phyloP scores from a whole-genome alignment of 441 rosid species.

The Lepidium campestre region DNA sequence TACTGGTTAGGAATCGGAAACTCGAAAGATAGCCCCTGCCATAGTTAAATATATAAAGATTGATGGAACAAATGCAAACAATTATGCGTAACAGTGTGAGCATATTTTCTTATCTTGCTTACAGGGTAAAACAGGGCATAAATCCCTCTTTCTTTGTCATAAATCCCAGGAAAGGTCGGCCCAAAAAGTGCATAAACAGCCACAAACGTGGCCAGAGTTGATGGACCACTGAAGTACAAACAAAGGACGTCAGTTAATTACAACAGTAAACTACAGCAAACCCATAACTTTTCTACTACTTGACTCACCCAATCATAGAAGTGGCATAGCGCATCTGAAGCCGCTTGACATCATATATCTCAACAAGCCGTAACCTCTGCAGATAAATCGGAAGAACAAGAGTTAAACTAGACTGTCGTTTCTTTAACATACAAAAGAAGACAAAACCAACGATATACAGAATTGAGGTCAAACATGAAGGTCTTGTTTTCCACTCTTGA shows the following conservation, averaged over 20 bases:
- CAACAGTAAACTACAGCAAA: constrained; percentile 5
- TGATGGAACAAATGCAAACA: background rate
- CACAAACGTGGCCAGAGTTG: constrained; percentile 83
- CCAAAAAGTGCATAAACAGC: constrained; percentile 92
- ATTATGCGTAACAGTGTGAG: background rate
- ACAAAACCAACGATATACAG: background rate
- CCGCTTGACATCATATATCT: constrained; percentile 81
- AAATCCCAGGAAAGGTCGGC: constrained; percentile 91
- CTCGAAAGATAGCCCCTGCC: constrained; percentile 86
- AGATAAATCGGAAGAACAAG: constrained; percentile 15
- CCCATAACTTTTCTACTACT: background rate
- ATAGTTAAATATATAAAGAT: background rate
- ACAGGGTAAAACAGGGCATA: constrained; percentile 92
- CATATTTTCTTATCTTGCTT: constrained; percentile 15
- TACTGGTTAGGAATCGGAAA: constrained; percentile 93
- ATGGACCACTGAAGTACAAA: constrained; percentile 62
- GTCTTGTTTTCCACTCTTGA: background rate
- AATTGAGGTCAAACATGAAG: background rate
- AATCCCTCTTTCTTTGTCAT: constrained; percentile 81
- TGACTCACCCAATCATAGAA: constrained; percentile 73
- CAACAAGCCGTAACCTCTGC: constrained; percentile 84
- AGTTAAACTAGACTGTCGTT: background rate
- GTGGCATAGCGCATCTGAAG: constrained; percentile 95
- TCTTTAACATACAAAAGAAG: background rate
- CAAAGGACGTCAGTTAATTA: constrained; percentile 1